Conservation (phyloP, 768 basidiomycete genomes). For the Cyclocybe aegerita region DNA sequence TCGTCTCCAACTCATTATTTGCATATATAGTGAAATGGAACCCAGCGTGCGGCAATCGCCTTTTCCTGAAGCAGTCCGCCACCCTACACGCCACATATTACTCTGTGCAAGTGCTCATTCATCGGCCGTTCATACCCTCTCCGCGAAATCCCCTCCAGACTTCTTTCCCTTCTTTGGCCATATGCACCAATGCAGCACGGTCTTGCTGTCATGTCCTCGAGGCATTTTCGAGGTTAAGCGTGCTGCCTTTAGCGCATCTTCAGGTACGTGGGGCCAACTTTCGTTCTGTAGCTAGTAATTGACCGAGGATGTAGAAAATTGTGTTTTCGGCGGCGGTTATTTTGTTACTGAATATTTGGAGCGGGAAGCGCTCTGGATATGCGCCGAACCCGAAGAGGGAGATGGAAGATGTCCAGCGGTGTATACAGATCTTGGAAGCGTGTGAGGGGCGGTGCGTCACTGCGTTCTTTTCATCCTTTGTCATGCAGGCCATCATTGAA, state of each 20-base stretch:
- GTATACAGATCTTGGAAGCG: slow-evolving; percentile 47
- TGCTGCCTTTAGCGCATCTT: slow-evolving; percentile 30
- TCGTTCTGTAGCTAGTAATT: neutral
- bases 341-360: slow-evolving; percentile 68
- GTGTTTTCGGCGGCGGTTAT: slow-evolving; percentile 48
- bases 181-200: slow-evolving; percentile 83
- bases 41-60: slow-evolving; percentile 31
- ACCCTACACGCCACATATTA: slow-evolving; percentile 47
- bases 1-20: too few relatives aligned
- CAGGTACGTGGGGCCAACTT: slow-evolving; percentile 27
- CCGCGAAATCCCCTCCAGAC: slow-evolving; percentile 43
- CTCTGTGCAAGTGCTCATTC: slow-evolving; percentile 66
- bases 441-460: slow-evolving; percentile 38
- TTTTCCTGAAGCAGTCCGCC: slow-evolving; percentile 59
- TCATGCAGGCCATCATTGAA: neutral
- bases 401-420: slow-evolving; percentile 59
- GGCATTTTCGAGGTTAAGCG: slow-evolving; percentile 34
- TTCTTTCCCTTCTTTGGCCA: slow-evolving; percentile 65
- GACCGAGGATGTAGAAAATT: slow-evolving; percentile 22
- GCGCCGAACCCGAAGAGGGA: slow-evolving; percentile 48
- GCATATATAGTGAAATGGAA: slow-evolving; percentile 41
- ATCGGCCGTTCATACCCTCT: slow-evolving; percentile 77
- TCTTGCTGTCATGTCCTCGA: slow-evolving; percentile 75
- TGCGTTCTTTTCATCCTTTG: neutral
- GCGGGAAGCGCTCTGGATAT: slow-evolving; percentile 46